phyloP scores from a whole-genome alignment of 805 yeast genomes.

The Cyberlindnera mississippiensis region DNA sequence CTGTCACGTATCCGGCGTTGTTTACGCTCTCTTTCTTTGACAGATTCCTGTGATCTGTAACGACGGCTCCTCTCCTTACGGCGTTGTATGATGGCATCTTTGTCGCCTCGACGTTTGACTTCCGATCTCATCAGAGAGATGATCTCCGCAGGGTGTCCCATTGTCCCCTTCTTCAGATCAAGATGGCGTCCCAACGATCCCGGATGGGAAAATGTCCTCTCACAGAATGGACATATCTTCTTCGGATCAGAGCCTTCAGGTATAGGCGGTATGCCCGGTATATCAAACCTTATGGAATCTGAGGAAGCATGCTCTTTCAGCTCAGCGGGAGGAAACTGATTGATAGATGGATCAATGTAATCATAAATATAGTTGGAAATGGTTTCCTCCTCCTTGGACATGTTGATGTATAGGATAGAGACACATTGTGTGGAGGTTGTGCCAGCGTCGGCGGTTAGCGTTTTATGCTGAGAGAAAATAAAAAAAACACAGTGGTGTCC shows the following conservation, averaged over 20 bases:
- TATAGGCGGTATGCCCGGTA: slow-evolving; percentile 20
- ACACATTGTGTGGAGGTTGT: not conserved
- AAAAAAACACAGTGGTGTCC: no score
- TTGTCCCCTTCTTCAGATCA: slow-evolving; percentile 51
- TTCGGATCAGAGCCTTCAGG: slow-evolving; percentile 31
- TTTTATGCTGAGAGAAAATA: not conserved
- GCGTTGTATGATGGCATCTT: slow-evolving; percentile 37
- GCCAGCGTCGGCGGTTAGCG: not conserved
- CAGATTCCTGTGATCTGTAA: slow-evolving; percentile 45
- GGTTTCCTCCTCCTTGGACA: slow-evolving; percentile 2
- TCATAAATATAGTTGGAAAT: slow-evolving; percentile 8
- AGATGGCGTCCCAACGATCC: slow-evolving; percentile 60
- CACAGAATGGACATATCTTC: slow-evolving; percentile 49
- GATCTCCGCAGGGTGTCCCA: slow-evolving; percentile 45
- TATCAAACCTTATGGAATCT: slow-evolving; percentile 11
- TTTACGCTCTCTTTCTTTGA: slow-evolving; percentile 41
- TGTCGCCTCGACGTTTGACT: slow-evolving; percentile 50
- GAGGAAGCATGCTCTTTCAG: slow-evolving; percentile 1
- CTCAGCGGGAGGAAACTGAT: not conserved
- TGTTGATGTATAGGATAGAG: not conserved
- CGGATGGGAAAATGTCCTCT: slow-evolving; percentile 48
- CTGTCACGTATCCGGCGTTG: slow-evolving; percentile 44
- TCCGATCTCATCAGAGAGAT: slow-evolving; percentile 43
- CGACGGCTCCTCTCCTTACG: slow-evolving; percentile 37
- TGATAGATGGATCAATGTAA: slow-evolving; percentile 8